Conservation (phyloP, 2,329 filamentous ascomycete species). For the Remersonia thermophila region DNA sequence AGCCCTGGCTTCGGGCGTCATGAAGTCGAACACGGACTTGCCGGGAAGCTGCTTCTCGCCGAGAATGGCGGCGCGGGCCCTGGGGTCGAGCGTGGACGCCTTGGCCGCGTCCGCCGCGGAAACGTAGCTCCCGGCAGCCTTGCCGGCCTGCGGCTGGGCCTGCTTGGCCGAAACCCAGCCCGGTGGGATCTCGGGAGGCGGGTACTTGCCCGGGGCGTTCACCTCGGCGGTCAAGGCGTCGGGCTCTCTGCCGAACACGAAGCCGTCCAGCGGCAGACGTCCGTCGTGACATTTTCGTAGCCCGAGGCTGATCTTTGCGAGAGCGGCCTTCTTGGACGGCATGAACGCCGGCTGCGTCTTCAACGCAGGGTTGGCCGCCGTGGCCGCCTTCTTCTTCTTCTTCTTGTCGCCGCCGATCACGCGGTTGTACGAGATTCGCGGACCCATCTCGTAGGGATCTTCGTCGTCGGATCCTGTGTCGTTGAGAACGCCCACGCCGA, state of each 20-base stretch:
- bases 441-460: constrained; percentile 84
- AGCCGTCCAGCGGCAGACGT: constrained; percentile 66
- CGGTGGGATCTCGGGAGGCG: constrained; percentile 53
- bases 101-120: constrained; percentile 71
- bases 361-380: constrained; percentile 48
- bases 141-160: constrained; percentile 20
- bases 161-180: constrained; percentile 60
- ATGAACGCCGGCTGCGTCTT: constrained; percentile 62
- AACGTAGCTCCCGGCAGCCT: constrained; percentile 36
- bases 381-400: constrained; percentile 48
- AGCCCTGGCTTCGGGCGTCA: constrained; percentile 66
- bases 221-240: constrained; percentile 35
- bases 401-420: constrained; percentile 72
- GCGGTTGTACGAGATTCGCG: constrained; percentile 76
- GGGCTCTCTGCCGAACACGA: constrained; percentile 51
- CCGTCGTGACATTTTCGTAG: constrained; percentile 72
- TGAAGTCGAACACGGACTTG: constrained; percentile 92
- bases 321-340: constrained; percentile 45
- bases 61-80: constrained; percentile 63
- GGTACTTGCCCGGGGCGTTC: constrained; percentile 36
- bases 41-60: constrained; percentile 73
- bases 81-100: constrained; percentile 61
- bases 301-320: constrained; percentile 29
- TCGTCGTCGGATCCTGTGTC: constrained; percentile 93
- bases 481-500: constrained; percentile 82